A percentile compares a stretch with the other conserved stretches of the same genome.
These are phyloP conservation scores for Cystobasidium ongulense DNA, from an alignment of 768 basidiomycete genomes.

Conservation along the genomic window DNA sequence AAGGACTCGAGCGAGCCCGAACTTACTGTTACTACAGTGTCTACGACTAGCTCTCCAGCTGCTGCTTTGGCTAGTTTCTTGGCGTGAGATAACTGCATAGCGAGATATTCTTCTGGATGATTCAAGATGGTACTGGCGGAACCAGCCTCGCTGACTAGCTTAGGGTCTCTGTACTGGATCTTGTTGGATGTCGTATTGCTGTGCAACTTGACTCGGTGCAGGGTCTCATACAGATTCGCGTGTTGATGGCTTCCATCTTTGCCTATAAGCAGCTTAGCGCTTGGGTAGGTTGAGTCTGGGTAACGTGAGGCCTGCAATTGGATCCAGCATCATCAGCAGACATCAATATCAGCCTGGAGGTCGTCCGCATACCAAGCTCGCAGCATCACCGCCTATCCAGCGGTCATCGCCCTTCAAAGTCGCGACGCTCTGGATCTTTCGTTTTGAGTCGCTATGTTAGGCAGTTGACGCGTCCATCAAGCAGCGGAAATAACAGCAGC, in stretches of 20 bases:
- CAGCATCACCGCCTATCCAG: slow-evolving; percentile 80
- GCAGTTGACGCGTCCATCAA: background rate
- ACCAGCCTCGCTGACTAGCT: background rate
- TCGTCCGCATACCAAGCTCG: slow-evolving; percentile 65
- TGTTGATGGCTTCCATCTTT: slow-evolving; percentile 53
- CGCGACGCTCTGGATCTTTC: slow-evolving; percentile 83
- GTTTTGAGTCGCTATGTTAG: slow-evolving; percentile 70
- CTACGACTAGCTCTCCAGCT: slow-evolving; percentile 63
- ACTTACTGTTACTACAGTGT: slow-evolving; percentile 70
- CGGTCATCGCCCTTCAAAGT: slow-evolving; percentile 83
- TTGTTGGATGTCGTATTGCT: slow-evolving; percentile 1
- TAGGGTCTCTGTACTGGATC: background rate
- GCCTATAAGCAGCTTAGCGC: slow-evolving; percentile 73
- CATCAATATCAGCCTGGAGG: background rate
- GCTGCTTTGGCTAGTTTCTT: slow-evolving; percentile 73
- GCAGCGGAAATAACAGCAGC: background rate
- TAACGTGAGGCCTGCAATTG: slow-evolving; percentile 72
- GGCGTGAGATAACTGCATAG: slow-evolving; percentile 86
- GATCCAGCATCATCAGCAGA: background rate
- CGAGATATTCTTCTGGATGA: slow-evolving; percentile 81
- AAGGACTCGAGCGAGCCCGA: no score
- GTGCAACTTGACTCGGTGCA: slow-evolving; percentile 42
- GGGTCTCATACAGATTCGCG: slow-evolving; percentile 42
- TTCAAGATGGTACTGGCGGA: slow-evolving; percentile 46
- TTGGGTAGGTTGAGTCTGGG: slow-evolving; percentile 75